Base-by-base conservation (phyloP, 1,139 yeast species). In the Debaryomyces robertsiae region DNA sequence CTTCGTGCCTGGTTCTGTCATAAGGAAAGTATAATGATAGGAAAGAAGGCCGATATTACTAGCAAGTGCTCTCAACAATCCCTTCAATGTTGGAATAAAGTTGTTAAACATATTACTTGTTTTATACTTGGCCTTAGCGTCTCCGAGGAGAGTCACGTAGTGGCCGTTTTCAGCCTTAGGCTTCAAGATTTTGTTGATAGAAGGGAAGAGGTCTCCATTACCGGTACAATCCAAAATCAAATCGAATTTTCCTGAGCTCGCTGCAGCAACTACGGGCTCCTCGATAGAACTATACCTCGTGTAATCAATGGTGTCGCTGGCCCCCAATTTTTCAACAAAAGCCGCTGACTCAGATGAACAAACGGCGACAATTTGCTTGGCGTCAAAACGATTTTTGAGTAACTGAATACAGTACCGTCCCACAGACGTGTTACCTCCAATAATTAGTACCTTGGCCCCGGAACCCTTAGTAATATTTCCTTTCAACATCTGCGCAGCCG, bases 341-440 rank as follows among this genome's bases (percentile, higher is more conserved):
- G 62, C 71, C 7, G 62, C 61, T 13, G 82, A 58, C 25, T 42
- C 43, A 2, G 50, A 36, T 0, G 71, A 65, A 46, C 68, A 62
- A 5, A 65, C 68, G 2, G 70, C 76, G 1, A 76, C 77, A 9
- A 82, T 65, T 39, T 73, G 71, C 30, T 58, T 58, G 3, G 77
- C 73, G 3, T 72, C 63, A 46, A 69, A 75, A 43, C 65, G 58
- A 4, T 32, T 24, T 48, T 77, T 81, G 17, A 82, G 74, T 16
- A 85, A 53, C 54, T 83, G 89, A 23, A 81, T 68, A 2, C 76
- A 73, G 61, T 69, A 75, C 45, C 79, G 60, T 2, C 93, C 95
- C 5, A 84, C 85, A n/a, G 83, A 69, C 1, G 94, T 79, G 3
- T 87, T 79, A 10, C 85, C 93, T 32, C 95, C 95, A 44, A 84